phyloP scores from a whole-genome alignment of 192 early-diverging fungal species.

The Coemansia furcata region DNA sequence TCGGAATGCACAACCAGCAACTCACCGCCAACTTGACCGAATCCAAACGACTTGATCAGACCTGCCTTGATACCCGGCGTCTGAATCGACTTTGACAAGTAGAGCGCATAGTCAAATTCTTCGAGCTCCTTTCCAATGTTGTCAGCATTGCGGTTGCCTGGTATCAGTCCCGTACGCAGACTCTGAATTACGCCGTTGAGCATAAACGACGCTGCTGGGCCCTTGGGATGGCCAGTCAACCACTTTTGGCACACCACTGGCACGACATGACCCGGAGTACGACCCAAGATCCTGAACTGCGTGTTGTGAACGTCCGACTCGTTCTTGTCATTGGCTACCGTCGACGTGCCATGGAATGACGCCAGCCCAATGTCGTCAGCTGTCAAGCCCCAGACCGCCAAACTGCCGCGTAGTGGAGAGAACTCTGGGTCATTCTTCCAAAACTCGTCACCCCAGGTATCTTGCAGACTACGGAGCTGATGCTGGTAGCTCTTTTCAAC shows the following conservation, averaged over 20 bases:
- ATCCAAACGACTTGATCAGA: conserved; percentile 45
- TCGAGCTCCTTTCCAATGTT: too few relatives aligned
- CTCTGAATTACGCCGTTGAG: conserved; percentile 85
- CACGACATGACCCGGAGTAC: conserved; percentile 74
- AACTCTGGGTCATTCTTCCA: conserved; percentile 76
- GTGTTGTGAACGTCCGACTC: too few relatives aligned
- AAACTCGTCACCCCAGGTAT: conserved; percentile 83
- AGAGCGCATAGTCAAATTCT: conserved; percentile 78
- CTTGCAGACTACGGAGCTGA: conserved; percentile 71
- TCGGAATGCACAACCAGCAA: conserved; percentile 84
- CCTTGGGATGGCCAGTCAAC: conserved; percentile 68
- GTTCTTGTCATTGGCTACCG: too few relatives aligned
- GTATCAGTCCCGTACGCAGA: conserved; percentile 80
- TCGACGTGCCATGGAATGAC: too few relatives aligned
- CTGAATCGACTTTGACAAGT: conserved; percentile 82
- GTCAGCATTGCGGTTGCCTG: conserved; percentile 68
- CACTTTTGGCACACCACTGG: conserved; percentile 71
- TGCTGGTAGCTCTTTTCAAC: conserved; percentile 61
- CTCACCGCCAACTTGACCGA: conserved; percentile 90
- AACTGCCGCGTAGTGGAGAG: conserved; percentile 33
- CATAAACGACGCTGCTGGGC: conserved; percentile 94
- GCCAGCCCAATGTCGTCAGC: too few relatives aligned
- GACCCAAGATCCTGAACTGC: too few relatives aligned
- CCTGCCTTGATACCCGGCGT: conserved; percentile 90
- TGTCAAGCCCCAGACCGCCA: too few relatives aligned